Evolutionary conservation across 2,329 filamentous ascomycete species (phyloP).

Genomic region (Xylaria sp.): DNA sequence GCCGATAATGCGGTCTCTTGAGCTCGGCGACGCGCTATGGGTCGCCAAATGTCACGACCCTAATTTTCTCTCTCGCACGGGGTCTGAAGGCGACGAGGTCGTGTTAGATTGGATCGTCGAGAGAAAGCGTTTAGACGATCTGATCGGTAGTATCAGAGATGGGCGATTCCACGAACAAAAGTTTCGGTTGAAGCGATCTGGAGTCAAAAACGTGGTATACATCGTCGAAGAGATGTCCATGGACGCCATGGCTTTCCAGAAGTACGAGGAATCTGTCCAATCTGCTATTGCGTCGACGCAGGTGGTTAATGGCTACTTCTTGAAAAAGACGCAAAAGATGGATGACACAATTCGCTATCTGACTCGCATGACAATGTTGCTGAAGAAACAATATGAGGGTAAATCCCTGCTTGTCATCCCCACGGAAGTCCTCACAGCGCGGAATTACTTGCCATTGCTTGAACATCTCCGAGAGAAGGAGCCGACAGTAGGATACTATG

Average conservation of each 20-base stretch:
- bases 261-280: conserved; percentile 74
- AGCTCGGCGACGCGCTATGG: conserved; percentile 83
- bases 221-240: conserved; percentile 79
- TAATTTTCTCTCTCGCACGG: conserved; percentile 63
- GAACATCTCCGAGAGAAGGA: conserved; percentile 66
- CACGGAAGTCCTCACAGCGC: conserved; percentile 68
- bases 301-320: conserved; percentile 81
- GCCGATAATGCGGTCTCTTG: conserved; percentile 74
- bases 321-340: conserved; percentile 79
- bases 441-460: conserved; percentile 74
- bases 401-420: conserved; percentile 72
- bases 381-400: conserved; percentile 72
- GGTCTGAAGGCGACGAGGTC: conserved; percentile 74
- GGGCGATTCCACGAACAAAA: conserved; percentile 87
- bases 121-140: conserved; percentile 81
- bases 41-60: conserved; percentile 77
- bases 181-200: conserved; percentile 77
- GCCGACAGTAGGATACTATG: conserved; percentile 64
- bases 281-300: conserved; percentile 82
- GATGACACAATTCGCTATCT: conserved; percentile 84
- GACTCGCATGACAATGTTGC: conserved; percentile 74
- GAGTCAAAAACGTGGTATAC: conserved; percentile 81
- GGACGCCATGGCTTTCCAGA: conserved; percentile 62
- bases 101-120: conserved; percentile 85
- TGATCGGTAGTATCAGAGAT: conserved; percentile 84